Percentiles rank a stretch among this genome's conserved stretches.
These are phyloP conservation scores for Colletotrichum caudatum DNA, from an alignment of 2,329 filamentous ascomycete species.

Conservation along the genomic window DNA sequence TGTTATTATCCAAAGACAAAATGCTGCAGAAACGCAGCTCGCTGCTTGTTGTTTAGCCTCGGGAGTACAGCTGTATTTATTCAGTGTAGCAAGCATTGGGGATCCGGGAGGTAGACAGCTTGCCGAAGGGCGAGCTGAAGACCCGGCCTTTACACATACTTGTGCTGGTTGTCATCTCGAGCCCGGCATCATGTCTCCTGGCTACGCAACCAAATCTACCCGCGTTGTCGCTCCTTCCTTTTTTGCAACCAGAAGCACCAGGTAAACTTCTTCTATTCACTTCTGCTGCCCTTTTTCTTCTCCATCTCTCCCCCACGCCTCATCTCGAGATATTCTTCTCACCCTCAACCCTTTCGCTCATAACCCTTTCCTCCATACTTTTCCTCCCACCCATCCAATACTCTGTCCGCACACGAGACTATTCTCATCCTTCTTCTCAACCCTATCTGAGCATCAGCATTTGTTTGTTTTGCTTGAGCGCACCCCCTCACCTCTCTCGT, in stretches of 20 bases:
- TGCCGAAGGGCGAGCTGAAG: background rate
- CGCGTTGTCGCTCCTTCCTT: conserved; percentile 1
- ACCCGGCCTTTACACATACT: background rate
- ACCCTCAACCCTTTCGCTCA: background rate
- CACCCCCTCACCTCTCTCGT: background rate
- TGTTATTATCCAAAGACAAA: background rate
- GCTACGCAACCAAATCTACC: background rate
- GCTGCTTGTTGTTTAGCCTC: background rate
- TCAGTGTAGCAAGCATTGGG: background rate
- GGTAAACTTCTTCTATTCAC: background rate
- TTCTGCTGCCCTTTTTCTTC: background rate
- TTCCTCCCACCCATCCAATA: background rate
- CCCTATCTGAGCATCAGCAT: background rate
- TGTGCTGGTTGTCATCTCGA: background rate
- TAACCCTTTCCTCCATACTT: background rate
- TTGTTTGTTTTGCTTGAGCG: background rate
- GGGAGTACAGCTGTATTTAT: no score
- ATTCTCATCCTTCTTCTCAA: background rate
- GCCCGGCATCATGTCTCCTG: background rate
- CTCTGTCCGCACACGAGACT: background rate
- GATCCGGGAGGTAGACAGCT: background rate
- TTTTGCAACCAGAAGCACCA: background rate
- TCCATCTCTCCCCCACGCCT: background rate
- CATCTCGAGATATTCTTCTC: background rate
- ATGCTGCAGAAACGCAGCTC: background rate